These are phyloP conservation scores for Solanum etuberosum DNA, from an alignment of 257 asterid genomes.

Conservation along the genomic window DNA sequence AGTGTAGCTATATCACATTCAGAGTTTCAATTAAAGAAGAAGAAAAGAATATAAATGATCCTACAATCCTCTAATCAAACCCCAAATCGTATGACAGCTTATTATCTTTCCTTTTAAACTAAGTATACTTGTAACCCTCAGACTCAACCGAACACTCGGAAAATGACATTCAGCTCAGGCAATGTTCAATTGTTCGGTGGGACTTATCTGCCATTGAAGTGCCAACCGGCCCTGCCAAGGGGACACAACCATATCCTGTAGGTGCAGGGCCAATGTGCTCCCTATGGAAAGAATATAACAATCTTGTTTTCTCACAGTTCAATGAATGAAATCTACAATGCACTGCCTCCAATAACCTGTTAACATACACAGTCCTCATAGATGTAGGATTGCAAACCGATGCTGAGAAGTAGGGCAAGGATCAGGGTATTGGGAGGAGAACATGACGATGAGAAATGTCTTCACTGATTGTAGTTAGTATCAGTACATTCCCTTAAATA, in stretches of 20 bases:
- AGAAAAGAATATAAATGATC: background rate
- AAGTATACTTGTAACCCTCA: background rate
- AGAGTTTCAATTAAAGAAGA: background rate
- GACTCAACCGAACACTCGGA: background rate
- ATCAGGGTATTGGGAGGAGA: background rate
- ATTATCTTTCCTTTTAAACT: background rate
- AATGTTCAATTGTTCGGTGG: background rate
- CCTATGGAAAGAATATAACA: background rate
- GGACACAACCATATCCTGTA: background rate
- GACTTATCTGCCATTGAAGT: background rate
- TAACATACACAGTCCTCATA: background rate
- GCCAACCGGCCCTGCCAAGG: background rate
- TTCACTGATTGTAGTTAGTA: background rate
- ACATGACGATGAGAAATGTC: background rate
- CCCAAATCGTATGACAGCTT: background rate
- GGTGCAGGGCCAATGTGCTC: background rate
- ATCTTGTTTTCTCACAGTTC: background rate
- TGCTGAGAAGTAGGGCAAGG: background rate
- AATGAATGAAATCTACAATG: background rate
- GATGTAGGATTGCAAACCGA: background rate
- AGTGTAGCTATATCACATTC: background rate
- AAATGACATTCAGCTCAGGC: background rate
- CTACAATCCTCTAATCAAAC: background rate
- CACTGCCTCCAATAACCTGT: background rate
- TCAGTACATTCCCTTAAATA: conserved; percentile 97